phyloP scores from a whole-genome alignment of 768 basidiomycete species.

The Boletus rufocinnamomeus region DNA sequence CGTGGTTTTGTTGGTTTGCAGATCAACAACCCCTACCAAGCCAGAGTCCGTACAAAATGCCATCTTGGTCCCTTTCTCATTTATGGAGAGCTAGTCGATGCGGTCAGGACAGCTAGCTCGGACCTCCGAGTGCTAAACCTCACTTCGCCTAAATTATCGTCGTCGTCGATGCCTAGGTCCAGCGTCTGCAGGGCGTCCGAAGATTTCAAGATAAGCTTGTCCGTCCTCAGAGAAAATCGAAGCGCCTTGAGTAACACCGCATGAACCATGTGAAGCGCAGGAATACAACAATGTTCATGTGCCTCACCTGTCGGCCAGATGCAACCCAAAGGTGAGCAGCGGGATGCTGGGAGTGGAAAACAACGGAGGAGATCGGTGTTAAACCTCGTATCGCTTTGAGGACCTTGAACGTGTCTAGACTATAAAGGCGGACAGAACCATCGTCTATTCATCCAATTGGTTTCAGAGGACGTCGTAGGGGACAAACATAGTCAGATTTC shows the following conservation, averaged over 20 bases:
- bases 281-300: not conserved
- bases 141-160: constrained; percentile 73
- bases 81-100: constrained; percentile 63
- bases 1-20: constrained; percentile 47
- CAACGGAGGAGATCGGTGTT: constrained; percentile 64
- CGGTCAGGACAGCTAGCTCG: constrained; percentile 28
- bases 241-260: constrained; percentile 19
- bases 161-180: constrained; percentile 50
- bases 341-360: constrained; percentile 45
- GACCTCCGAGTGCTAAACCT: constrained; percentile 1
- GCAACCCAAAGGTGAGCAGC: constrained; percentile 64
- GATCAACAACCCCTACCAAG: constrained; percentile 62
- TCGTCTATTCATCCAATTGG: constrained; percentile 49
- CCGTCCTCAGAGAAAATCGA: constrained; percentile 47
- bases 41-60: constrained; percentile 77
- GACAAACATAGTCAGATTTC: not conserved
- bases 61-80: constrained; percentile 49
- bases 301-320: constrained; percentile 55
- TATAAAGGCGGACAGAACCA: constrained; percentile 68
- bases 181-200: constrained; percentile 51
- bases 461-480: constrained; percentile 1
- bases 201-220: constrained; percentile 53
- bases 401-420: constrained; percentile 58
- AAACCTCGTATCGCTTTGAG: constrained; percentile 62
- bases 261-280: not conserved